phyloP scores from a whole-genome alignment of 2,329 filamentous ascomycete genomes.

The Leptodontidium sp. region DNA sequence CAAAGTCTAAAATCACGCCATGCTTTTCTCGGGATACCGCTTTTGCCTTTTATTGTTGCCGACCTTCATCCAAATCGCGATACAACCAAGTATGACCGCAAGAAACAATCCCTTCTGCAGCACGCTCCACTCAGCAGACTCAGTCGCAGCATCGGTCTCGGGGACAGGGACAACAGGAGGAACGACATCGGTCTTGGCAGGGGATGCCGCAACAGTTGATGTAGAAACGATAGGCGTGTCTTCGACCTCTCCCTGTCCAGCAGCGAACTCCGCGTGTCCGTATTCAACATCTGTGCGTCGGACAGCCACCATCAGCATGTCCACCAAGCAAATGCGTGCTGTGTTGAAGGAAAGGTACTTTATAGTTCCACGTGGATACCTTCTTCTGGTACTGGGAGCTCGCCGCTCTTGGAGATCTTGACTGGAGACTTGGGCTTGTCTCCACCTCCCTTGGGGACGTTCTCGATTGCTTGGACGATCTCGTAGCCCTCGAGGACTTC shows the following conservation, averaged over 20 bases:
- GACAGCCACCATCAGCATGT: conserved; percentile 45
- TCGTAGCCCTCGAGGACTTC: conserved; percentile 89
- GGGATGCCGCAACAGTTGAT: conserved; percentile 25
- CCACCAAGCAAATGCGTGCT: conserved; percentile 33
- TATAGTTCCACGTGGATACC: conserved; percentile 93
- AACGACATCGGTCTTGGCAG: conserved; percentile 29
- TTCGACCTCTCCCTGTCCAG: conserved; percentile 42
- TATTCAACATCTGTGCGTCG: conserved; percentile 43
- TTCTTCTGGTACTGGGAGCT: conserved; percentile 85
- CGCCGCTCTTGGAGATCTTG: conserved; percentile 85
- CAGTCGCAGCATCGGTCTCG: conserved; percentile 34
- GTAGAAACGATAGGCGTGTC: conserved; percentile 33
- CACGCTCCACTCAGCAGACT: conserved; percentile 51
- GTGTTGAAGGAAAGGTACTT: conserved; percentile 48
- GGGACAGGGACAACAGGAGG: conserved; percentile 36
- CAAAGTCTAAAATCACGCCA: conserved; percentile 37
- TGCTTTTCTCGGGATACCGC: conserved; percentile 42
- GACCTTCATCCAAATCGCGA: conserved; percentile 56
- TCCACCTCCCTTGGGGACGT: conserved; percentile 67
- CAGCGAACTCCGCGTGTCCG: conserved; percentile 45
- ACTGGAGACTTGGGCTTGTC: conserved; percentile 75
- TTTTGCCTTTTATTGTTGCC: conserved; percentile 47
- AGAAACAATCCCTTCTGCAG: conserved; percentile 61
- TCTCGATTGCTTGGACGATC: conserved; percentile 80
- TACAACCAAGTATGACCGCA: conserved; percentile 55